Evolutionary conservation across 129 eudicot species (phyloP).

Genomic region (Arctium minus): DNA sequence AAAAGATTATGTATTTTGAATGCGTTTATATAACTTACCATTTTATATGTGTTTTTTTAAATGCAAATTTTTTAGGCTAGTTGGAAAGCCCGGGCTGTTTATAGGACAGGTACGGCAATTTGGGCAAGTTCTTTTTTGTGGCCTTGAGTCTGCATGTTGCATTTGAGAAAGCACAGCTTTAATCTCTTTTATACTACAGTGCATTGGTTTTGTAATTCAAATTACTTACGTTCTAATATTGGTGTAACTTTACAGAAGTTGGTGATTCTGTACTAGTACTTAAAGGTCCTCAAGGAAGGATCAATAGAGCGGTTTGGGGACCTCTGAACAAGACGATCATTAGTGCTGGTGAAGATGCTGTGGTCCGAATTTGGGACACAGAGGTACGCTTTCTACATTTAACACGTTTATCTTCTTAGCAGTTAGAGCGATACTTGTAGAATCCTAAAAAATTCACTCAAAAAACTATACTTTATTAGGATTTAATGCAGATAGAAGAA

Average conservation of each 20-base stretch:
- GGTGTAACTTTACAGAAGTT: constrained; percentile 45
- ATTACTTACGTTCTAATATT: not conserved
- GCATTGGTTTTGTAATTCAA: not conserved
- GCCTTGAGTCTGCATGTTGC: not conserved
- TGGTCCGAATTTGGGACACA: constrained; percentile 84
- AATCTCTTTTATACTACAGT: too few species aligned
- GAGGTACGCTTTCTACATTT: constrained; percentile 52
- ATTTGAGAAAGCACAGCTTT: not conserved
- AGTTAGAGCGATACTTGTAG: not conserved
- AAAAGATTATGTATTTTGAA: too few species aligned
- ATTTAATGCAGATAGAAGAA: not conserved
- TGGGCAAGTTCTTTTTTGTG: too few species aligned
- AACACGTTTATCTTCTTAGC: not conserved
- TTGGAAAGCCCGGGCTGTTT: too few species aligned
- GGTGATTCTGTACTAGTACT: constrained; percentile 65
- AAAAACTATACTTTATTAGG: not conserved
- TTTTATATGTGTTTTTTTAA: too few species aligned
- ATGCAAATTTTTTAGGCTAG: too few species aligned
- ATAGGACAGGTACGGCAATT: too few species aligned
- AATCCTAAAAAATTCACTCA: not conserved
- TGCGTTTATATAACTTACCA: too few species aligned
- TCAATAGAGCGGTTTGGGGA: constrained; percentile 96
- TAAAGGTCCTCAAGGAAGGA: constrained; percentile 85
- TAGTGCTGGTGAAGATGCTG: constrained; percentile 88
- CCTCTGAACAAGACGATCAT: constrained; percentile 75